Evolutionary conservation across 2,329 filamentous ascomycete genomes (phyloP).

Genomic region (Cordyceps tenuipes): DNA sequence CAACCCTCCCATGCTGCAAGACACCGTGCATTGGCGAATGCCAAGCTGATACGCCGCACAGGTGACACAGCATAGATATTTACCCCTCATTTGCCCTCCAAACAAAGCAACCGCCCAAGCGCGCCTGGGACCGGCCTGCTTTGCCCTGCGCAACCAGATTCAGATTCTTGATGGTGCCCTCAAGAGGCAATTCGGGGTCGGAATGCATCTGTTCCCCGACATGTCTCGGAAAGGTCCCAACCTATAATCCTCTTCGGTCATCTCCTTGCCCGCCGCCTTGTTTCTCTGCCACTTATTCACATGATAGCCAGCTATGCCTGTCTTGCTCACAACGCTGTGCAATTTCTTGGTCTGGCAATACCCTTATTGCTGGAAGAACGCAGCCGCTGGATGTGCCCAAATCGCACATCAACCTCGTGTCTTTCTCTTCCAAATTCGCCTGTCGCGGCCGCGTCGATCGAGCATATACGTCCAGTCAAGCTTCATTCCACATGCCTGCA

Average conservation of each 20-base stretch:
- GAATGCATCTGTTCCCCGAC: background rate
- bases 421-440: no score
- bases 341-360: no score
- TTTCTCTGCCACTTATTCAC: no score
- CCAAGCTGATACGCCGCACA: background rate
- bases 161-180: no score
- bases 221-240: no score
- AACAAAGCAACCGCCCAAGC: background rate
- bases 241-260: no score
- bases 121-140: background rate
- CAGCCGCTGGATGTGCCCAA: no score
- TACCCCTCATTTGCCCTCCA: background rate
- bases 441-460: no score
- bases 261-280: background rate
- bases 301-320: no score
- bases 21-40: background rate
- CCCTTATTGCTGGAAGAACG: no score
- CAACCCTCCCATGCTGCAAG: background rate
- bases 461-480: background rate
- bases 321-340: no score
- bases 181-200: background rate
- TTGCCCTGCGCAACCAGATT: background rate
- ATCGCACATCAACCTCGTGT: no score
- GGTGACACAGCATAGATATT: background rate
- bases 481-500: background rate